These are phyloP conservation scores for Irpex sp. DNA, from an alignment of 1,284 basidiomycete genomes.

Conservation along the genomic window DNA sequence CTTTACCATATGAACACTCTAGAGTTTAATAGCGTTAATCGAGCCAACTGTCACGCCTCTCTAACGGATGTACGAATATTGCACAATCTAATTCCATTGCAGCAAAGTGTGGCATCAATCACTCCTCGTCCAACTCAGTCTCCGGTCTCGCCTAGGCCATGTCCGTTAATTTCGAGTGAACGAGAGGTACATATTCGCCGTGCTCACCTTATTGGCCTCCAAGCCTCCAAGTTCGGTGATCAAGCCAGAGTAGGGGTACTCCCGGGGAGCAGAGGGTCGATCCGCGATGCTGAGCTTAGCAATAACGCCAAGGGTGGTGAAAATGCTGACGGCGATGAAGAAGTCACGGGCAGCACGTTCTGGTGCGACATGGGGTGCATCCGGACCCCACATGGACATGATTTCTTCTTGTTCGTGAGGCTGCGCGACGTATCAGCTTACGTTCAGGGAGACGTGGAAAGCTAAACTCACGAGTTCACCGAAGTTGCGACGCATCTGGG, in stretches of 20 bases:
- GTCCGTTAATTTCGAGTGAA: not conserved
- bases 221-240: slow-evolving; percentile 70
- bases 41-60: not conserved
- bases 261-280: slow-evolving; percentile 57
- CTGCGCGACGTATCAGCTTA: slow-evolving; percentile 33
- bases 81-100: not conserved
- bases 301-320: slow-evolving; percentile 54
- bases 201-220: slow-evolving; percentile 66
- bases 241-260: slow-evolving; percentile 72
- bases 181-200: not conserved
- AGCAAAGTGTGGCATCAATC: too few relatives aligned
- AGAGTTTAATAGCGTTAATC: not conserved
- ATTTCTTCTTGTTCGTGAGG: slow-evolving; percentile 83
- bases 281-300: slow-evolving; percentile 55
- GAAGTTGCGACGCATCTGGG: slow-evolving; percentile 80
- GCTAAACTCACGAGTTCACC: slow-evolving; percentile 67
- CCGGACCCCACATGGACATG: slow-evolving; percentile 87
- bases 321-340: slow-evolving; percentile 53
- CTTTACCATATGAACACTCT: not conserved
- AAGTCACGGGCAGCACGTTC: slow-evolving; percentile 61
- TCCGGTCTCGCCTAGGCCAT: slow-evolving; percentile 12
- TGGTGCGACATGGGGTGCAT: slow-evolving; percentile 58
- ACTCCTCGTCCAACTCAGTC: slow-evolving; percentile 8
- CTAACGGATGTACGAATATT: not conserved
- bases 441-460: not conserved